A percentile compares a stretch with the other conserved stretches of the same genome.
Conservation (phyloP, 257 asterid genomes). For the Solanum chiquidenum region DNA sequence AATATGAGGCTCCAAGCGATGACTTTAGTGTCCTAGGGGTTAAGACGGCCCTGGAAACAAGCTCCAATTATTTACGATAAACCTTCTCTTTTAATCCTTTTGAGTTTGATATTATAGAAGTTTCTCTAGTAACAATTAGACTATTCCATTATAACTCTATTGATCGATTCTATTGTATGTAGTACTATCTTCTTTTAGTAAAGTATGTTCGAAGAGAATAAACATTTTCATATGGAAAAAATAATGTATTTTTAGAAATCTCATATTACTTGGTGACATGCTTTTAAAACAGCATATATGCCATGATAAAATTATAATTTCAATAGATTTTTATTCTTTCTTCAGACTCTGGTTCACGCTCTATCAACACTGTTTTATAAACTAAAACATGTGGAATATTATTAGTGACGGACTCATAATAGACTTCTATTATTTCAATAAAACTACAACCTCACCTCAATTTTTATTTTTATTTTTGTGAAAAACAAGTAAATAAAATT, state of each 20-base stretch:
- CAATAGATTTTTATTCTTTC: not conserved
- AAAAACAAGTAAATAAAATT: not conserved
- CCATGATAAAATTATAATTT: not conserved
- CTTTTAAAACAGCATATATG: not conserved
- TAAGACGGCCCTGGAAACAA: not conserved
- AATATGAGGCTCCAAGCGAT: too few relatives aligned
- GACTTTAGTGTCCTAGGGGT: too few relatives aligned
- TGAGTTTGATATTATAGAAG: not conserved
- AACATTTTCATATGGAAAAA: not conserved
- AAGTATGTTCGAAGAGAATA: not conserved
- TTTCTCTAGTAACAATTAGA: not conserved
- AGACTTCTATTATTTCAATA: not conserved
- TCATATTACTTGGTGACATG: not conserved
- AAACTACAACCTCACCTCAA: accelerated
- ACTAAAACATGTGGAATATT: not conserved
- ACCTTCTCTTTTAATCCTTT: not conserved
- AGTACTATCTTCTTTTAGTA: not conserved
- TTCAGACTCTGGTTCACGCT: not conserved
- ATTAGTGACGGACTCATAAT: not conserved
- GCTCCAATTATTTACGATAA: not conserved
- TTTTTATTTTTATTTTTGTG: not conserved
- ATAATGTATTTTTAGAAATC: too few relatives aligned
- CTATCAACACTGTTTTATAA: not conserved
- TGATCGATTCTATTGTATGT: not conserved
- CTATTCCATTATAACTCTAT: not conserved